Evolutionary conservation across 129 eudicot species (phyloP), one percentile per base, ranked within the genome.

Genomic region (Helianthus tuberosus): DNA sequence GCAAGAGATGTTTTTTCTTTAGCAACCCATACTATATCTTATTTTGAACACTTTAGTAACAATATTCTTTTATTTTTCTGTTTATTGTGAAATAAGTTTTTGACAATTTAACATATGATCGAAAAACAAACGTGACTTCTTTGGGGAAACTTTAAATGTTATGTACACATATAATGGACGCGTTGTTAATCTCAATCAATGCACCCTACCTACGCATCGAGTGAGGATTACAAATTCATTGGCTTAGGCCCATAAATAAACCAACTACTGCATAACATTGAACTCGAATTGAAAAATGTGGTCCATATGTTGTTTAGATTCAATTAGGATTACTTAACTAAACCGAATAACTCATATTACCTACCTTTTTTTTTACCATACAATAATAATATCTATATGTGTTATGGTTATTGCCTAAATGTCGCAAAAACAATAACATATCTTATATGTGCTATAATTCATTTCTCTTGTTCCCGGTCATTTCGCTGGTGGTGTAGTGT

Each of bases 111-210:
- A 7, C 47, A 43, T 43, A 41, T 8, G 46, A 6, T 43, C 8
- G 20, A 12, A 13, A 51, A 51, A 13, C 5, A 1, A 14, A 51
- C 1, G 14, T 51, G 7, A 13, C n/a, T 20, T 8, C 47, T 51
- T 25, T 51, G 14, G 62, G 5, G 61, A 36, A 62, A 62, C 44
- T 69, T 20, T 70, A 39, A 62, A 71, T 71, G 57, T 35, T 51
- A 52, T 64, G 66, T 51, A 71, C 69, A 17, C 10, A 59, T 36
- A 20, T 68, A 68, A 58, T 66, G 36, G 49, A 43, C 3, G 77
- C 43, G 77, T 50, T 25, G 58, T 29, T 62, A 77, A 5, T 78
- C 44, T 44, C 51, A 77, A 62, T 77, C 38, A 70, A 61, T 77
- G 82, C 72, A 15, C 49, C 72, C 3, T 55, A 77, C 23, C 23